Evolutionary conservation across 2,329 filamentous ascomycete genomes (phyloP).

Genomic region (Fusarium kyushuense): DNA sequence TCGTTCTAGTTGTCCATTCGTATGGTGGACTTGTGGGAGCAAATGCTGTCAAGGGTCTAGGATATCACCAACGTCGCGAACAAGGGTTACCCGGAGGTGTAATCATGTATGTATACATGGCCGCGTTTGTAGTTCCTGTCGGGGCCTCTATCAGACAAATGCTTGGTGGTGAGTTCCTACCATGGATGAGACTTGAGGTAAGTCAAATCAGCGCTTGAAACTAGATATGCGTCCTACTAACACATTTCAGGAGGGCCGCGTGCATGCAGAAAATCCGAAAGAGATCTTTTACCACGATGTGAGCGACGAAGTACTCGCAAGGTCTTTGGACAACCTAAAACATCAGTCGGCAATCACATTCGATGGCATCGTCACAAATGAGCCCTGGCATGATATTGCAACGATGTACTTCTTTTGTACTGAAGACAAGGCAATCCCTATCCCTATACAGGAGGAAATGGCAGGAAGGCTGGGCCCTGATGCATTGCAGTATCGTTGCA

Average conservation of each 20-base stretch:
- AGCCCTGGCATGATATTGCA: slow-evolving; percentile 48
- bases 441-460: slow-evolving; percentile 39
- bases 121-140: slow-evolving; percentile 51
- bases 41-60: slow-evolving; percentile 54
- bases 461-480: slow-evolving; percentile 24
- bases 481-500: slow-evolving; percentile 12
- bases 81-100: slow-evolving; percentile 55
- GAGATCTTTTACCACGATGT: slow-evolving; percentile 48
- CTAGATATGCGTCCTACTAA: not conserved
- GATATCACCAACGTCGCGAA: slow-evolving; percentile 49
- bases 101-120: slow-evolving; percentile 52
- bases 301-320: slow-evolving; percentile 14
- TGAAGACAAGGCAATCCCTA: slow-evolving; percentile 42
- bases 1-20: slow-evolving; percentile 58
- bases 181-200: slow-evolving; percentile 49
- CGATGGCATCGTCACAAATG: slow-evolving; percentile 41
- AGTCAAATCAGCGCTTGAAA: fast-evolving
- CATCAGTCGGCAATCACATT: slow-evolving; percentile 37
- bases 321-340: slow-evolving; percentile 22
- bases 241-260: slow-evolving; percentile 24
- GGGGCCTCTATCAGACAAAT: slow-evolving; percentile 46
- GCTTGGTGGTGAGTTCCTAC: slow-evolving; percentile 43
- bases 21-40: slow-evolving; percentile 58
- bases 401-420: slow-evolving; percentile 45
- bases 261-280: slow-evolving; percentile 23